Evolutionary conservation across 1,284 basidiomycete species (phyloP).

Genomic region (Microbotryum violaceum): DNA sequence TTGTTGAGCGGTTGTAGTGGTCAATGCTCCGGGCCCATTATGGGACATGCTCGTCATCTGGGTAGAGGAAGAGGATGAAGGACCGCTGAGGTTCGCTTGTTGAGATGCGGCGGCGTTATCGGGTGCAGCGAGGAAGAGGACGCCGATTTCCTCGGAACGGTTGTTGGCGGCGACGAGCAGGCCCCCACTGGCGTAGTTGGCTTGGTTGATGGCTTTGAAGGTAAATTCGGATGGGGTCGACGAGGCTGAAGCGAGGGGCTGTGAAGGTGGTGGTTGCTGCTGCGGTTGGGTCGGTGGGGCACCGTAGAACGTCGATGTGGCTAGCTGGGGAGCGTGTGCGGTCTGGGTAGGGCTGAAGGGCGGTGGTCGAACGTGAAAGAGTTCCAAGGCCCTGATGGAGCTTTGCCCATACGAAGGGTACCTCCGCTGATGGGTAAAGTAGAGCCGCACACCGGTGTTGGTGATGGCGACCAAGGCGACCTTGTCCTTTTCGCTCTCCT

Average conservation of each 20-base stretch:
- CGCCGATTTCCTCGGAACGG: conserved; percentile 64
- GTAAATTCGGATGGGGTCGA: conserved; percentile 16
- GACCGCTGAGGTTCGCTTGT: background rate
- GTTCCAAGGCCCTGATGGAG: conserved; percentile 47
- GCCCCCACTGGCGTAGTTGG: conserved; percentile 53
- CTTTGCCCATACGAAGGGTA: conserved; percentile 32
- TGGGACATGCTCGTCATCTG: background rate
- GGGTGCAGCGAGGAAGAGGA: conserved; percentile 64
- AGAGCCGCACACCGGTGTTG: conserved; percentile 56
- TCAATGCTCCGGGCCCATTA: background rate
- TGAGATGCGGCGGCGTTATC: conserved; percentile 48
- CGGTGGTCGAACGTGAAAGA: conserved; percentile 69
- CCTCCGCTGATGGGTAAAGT: conserved; percentile 52
- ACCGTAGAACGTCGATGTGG: conserved; percentile 3
- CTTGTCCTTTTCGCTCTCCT: conserved; percentile 51
- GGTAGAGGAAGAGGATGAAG: background rate
- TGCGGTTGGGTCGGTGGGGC: conserved; percentile 2
- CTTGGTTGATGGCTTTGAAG: conserved; percentile 43
- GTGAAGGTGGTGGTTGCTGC: conserved; percentile 10
- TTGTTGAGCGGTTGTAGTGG: background rate
- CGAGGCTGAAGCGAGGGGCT: conserved; percentile 11
- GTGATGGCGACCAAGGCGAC: conserved; percentile 63
- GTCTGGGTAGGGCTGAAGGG: conserved; percentile 52
- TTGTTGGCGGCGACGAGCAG: conserved; percentile 49
- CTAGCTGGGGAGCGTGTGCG: conserved; percentile 36